Conservation (phyloP, 2,329 filamentous ascomycete species). For the Ceratocystis huliohia region DNA sequence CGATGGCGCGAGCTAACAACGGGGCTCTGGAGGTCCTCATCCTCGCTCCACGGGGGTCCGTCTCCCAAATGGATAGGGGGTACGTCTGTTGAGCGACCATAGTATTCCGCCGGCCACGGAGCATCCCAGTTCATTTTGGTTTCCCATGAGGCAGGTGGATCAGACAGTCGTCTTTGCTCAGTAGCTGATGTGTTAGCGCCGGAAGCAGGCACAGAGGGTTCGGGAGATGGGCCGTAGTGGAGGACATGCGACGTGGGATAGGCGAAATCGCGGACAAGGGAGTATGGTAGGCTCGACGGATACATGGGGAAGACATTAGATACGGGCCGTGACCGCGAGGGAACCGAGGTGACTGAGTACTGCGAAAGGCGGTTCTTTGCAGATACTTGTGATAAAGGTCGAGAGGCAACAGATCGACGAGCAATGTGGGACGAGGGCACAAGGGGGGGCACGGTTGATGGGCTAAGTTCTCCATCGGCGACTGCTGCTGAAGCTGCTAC, state of each 20-base stretch:
- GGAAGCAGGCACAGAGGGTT: conserved; percentile 56
- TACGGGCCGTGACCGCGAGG: conserved; percentile 59
- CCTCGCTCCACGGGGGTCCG: conserved; percentile 86
- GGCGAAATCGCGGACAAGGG: conserved; percentile 91
- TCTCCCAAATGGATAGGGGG: conserved; percentile 75
- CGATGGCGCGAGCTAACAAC: conserved; percentile 75
- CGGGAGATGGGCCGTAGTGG: conserved; percentile 84
- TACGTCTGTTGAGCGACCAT: conserved; percentile 55
- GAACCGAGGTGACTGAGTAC: conserved; percentile 60
- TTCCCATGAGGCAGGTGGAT: conserved; percentile 67
- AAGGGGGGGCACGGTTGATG: conserved; percentile 43
- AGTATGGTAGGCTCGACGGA: conserved; percentile 73
- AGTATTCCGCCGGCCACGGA: conserved; percentile 40
- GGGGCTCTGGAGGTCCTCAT: conserved; percentile 86
- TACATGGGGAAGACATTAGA: conserved; percentile 76
- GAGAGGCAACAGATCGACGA: conserved; percentile 47
- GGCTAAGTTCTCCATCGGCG: conserved; percentile 37
- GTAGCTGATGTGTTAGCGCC: conserved; percentile 75
- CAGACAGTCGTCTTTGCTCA: conserved; percentile 69
- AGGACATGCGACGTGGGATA: conserved; percentile 72
- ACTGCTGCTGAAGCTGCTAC: too few relatives aligned
- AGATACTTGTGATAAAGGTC: conserved; percentile 62
- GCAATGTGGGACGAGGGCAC: conserved; percentile 42
- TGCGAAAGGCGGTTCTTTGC: conserved; percentile 66
- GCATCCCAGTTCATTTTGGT: conserved; percentile 47